phyloP scores from a whole-genome alignment of 495 filamentous ascomycete genomes.

The Penicillium psychrofluorescens region DNA sequence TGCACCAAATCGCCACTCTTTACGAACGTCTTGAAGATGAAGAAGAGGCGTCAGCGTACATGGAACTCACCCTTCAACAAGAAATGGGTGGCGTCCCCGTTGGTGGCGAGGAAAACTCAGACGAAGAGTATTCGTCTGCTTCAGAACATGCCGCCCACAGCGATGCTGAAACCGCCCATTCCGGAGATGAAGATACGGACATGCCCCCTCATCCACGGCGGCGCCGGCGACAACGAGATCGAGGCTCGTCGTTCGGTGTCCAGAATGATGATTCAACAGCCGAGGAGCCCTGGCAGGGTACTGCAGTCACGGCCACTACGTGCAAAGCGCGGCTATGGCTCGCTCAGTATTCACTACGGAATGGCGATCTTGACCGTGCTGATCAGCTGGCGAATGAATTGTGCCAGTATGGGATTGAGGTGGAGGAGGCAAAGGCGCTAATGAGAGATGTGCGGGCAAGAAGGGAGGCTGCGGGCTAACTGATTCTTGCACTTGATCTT shows the following conservation, averaged over 20 bases:
- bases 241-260: conserved; percentile 30
- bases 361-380: conserved; percentile 65
- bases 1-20: conserved; percentile 83
- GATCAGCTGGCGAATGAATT: conserved; percentile 81
- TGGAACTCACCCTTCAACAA: conserved; percentile 90
- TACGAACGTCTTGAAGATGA: conserved; percentile 72
- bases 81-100: conserved; percentile 53
- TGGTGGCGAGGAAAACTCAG: conserved; percentile 24
- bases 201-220: conserved; percentile 4
- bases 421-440: conserved; percentile 95
- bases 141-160: conserved; percentile 14
- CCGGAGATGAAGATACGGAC: conserved; percentile 28
- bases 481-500: not conserved
- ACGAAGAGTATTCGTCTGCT: conserved; percentile 21
- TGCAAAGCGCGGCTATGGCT: conserved; percentile 93
- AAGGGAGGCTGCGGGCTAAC: conserved; percentile 46
- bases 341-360: conserved; percentile 68
- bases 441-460: conserved; percentile 82
- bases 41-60: conserved; percentile 79
- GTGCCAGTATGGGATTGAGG: conserved; percentile 93
- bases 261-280: conserved; percentile 43
- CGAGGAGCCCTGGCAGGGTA: conserved; percentile 44
- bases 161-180: conserved; percentile 34
- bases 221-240: conserved; percentile 12
- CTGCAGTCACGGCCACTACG: conserved; percentile 79